Percentiles rank a stretch among this genome's conserved stretches.
Conservation (phyloP, 2,329 filamentous ascomycete genomes). For the Verticillium nubilum region DNA sequence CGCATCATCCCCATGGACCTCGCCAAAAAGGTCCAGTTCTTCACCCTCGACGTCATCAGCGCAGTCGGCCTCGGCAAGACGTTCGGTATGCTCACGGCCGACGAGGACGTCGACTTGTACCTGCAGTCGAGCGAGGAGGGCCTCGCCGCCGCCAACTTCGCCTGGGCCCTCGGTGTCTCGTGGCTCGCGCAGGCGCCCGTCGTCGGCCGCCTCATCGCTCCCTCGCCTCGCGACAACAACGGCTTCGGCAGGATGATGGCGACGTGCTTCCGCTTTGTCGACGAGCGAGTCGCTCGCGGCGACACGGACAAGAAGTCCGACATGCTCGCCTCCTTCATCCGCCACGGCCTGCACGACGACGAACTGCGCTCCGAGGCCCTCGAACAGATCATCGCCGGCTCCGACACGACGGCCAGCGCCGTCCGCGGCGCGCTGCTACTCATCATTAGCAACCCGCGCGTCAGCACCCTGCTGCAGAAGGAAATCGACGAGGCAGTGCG, state of each 20-base stretch:
- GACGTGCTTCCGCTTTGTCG: conserved; percentile 19
- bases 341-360: conserved; percentile 16
- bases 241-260: conserved; percentile 29
- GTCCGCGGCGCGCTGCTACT: conserved; percentile 41
- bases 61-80: conserved; percentile 42
- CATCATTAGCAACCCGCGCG: conserved; percentile 37
- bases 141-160: conserved; percentile 18
- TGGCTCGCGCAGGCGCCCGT: conserved; percentile 21
- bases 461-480: conserved; percentile 32
- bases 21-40: conserved; percentile 39
- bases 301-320: conserved; percentile 14
- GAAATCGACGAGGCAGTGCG: conserved; percentile 32
- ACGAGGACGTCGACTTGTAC: conserved; percentile 38
- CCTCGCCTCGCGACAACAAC: conserved; percentile 19
- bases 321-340: conserved; percentile 24
- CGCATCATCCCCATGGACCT: conserved; percentile 34
- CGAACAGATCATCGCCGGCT: conserved; percentile 37
- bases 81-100: conserved; percentile 40
- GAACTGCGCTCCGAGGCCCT: conserved; percentile 24
- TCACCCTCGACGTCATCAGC: conserved; percentile 49
- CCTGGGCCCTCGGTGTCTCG: conserved; percentile 20
- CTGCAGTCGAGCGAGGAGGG: conserved; percentile 28
- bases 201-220: conserved; percentile 20
- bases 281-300: conserved; percentile 16
- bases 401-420: conserved; percentile 48